phyloP scores from a whole-genome alignment of 352 stramenopile genomes.

The Globisporangium megalacanthum region DNA sequence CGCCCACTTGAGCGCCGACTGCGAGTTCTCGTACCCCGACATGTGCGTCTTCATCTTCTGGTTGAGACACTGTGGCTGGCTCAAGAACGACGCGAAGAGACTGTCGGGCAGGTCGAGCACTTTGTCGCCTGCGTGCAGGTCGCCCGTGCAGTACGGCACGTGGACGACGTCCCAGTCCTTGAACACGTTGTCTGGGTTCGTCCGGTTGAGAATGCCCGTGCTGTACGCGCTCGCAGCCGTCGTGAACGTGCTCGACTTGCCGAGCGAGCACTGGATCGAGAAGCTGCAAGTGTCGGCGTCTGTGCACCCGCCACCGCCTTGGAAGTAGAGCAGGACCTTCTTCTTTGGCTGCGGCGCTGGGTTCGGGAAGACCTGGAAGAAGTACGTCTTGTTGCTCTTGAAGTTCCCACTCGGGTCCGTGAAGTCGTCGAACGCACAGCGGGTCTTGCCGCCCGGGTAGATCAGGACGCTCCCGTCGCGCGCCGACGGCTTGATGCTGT shows the following conservation, averaged over 20 bases:
- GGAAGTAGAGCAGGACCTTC: constrained; percentile 49
- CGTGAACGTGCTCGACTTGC: not conserved
- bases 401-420: constrained; percentile 5
- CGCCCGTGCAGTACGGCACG: constrained; percentile 67
- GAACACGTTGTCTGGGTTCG: constrained; percentile 47
- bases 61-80: constrained; percentile 19
- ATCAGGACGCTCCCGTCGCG: constrained; percentile 25
- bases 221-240: too few species aligned
- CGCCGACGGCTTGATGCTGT: not conserved
- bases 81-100: constrained; percentile 15
- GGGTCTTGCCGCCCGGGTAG: constrained; percentile 21
- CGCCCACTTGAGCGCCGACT: constrained; percentile 53
- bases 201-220: constrained; percentile 39
- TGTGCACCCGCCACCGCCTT: constrained; percentile 51
- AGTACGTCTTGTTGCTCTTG: constrained; percentile 23
- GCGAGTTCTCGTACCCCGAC: constrained; percentile 57
- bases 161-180: constrained; percentile 71
- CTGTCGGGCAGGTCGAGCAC: too few species aligned
- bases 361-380: constrained; percentile 18
- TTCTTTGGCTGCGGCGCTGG: constrained; percentile 23
- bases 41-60: constrained; percentile 42
- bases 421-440: constrained; percentile 20
- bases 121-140: constrained; percentile 63
- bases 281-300: constrained; percentile 56
- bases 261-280: constrained; percentile 39